Evolutionary conservation across 2,329 filamentous ascomycete genomes (phyloP).

Genomic region (Trichoderma pleuroti): DNA sequence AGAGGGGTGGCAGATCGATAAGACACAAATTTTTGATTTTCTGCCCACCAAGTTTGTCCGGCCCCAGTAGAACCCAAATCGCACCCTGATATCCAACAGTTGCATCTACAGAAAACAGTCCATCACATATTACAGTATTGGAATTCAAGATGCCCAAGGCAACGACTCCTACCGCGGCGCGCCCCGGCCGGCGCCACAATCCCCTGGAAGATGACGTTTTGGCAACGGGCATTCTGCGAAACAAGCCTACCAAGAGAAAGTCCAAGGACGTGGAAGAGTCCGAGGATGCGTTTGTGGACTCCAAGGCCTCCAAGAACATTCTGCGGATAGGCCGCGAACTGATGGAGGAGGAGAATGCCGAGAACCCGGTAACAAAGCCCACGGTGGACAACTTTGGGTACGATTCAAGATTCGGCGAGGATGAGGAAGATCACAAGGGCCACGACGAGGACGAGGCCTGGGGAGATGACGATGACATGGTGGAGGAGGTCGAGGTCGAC

Average conservation of each 20-base stretch:
- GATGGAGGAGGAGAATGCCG: conserved; percentile 67
- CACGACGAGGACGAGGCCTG: conserved; percentile 63
- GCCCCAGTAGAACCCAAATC: not conserved
- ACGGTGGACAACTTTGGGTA: conserved; percentile 66
- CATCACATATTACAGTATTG: not conserved
- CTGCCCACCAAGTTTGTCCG: conserved; percentile 25
- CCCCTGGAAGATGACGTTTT: conserved; percentile 86
- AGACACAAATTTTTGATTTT: conserved; percentile 38
- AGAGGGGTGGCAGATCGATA: conserved; percentile 41
- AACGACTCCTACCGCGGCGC: conserved; percentile 54
- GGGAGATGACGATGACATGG: conserved; percentile 73
- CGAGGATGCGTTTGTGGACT: conserved; percentile 73
- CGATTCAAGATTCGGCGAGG: conserved; percentile 66
- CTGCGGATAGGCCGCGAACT: conserved; percentile 85
- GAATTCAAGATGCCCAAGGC: conserved; percentile 71
- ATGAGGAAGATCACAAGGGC: conserved; percentile 41
- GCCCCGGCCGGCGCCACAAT: conserved; percentile 71
- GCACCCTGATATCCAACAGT: not conserved
- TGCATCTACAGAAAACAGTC: not conserved
- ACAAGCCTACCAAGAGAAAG: conserved; percentile 69
- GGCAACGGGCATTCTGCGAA: conserved; percentile 66
- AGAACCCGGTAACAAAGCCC: conserved; percentile 39
- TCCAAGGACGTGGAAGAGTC: conserved; percentile 59
- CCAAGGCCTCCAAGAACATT: conserved; percentile 84
- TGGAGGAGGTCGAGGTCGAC: conserved; percentile 75